Evolutionary conservation across 345 rosid genomes (phyloP).

Genomic region (Theobroma cacao): DNA sequence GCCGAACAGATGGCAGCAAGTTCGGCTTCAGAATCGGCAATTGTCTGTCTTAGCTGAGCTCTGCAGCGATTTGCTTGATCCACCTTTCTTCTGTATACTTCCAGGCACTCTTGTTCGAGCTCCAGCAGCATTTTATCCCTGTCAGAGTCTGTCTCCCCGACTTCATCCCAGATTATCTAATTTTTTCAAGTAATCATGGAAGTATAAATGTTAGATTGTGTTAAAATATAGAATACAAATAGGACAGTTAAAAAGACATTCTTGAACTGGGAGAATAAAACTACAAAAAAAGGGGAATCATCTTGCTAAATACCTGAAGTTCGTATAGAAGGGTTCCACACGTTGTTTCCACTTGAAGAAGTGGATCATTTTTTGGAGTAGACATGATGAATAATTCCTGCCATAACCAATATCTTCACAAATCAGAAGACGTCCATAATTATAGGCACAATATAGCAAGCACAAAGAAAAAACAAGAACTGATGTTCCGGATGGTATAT

Average conservation of each 20-base stretch:
- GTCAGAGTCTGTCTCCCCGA: slow-evolving; percentile 84
- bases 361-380: slow-evolving; percentile 37
- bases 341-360: slow-evolving; percentile 71
- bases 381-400: slow-evolving; percentile 40
- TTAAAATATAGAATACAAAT: background rate
- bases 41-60: slow-evolving; percentile 80
- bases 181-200: background rate
- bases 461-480: background rate
- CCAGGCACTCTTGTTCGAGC: slow-evolving; percentile 90
- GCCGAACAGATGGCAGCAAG: slow-evolving; percentile 86
- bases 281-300: background rate
- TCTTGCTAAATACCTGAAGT: slow-evolving; percentile 58
- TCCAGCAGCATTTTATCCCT: slow-evolving; percentile 87
- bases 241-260: background rate
- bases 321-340: slow-evolving; percentile 83
- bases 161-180: slow-evolving; percentile 97
- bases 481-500: background rate
- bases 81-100: slow-evolving; percentile 92
- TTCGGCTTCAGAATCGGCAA: slow-evolving; percentile 90
- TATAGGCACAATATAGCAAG: background rate
- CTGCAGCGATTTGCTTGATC: slow-evolving; percentile 79
- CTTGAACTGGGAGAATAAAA: background rate
- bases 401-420: slow-evolving; percentile 3
- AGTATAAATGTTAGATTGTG: background rate
- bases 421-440: background rate